Evolutionary conservation across 495 filamentous ascomycete genomes (phyloP).

Genomic region (Penicillium mononematosum): DNA sequence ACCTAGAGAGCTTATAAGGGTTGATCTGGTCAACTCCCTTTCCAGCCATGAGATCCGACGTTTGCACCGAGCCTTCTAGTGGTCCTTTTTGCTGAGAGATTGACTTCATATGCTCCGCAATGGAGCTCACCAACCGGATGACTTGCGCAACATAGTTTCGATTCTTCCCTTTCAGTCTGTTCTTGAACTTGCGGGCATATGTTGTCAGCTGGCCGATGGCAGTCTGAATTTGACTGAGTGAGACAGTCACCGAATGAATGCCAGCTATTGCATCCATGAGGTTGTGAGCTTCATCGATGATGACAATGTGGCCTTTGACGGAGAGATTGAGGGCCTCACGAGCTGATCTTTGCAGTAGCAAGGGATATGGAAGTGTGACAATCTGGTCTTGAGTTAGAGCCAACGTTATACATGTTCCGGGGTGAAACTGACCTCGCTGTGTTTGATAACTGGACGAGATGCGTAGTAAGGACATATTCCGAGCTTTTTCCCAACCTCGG

Average conservation of each 20-base stretch:
- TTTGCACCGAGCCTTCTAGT: conserved; percentile 62
- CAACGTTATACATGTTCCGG: not conserved
- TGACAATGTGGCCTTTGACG: conserved; percentile 80
- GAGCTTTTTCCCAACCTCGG: conserved; percentile 69
- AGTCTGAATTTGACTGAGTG: conserved; percentile 65
- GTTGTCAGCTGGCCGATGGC: conserved; percentile 71
- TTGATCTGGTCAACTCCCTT: conserved; percentile 97
- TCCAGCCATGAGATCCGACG: conserved; percentile 68
- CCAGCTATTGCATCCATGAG: conserved; percentile 91
- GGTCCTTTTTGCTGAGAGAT: conserved; percentile 46
- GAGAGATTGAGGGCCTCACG: conserved; percentile 84
- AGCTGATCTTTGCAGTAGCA: conserved; percentile 85
- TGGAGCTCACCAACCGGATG: conserved; percentile 73
- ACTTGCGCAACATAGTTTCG: conserved; percentile 87
- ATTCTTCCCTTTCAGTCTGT: conserved; percentile 88
- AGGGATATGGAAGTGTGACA: conserved; percentile 88
- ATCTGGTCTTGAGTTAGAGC: conserved; percentile 53
- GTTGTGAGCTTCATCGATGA: conserved; percentile 97
- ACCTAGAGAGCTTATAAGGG: conserved; percentile 79
- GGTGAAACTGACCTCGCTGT: conserved; percentile 61
- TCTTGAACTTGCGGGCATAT: conserved; percentile 86
- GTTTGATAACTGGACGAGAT: conserved; percentile 74
- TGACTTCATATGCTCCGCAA: conserved; percentile 59
- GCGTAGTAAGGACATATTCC: conserved; percentile 96
- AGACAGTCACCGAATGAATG: conserved; percentile 79